Evolutionary conservation across 1,139 yeast genomes (phyloP).

Genomic region (Diutina mesorugosa): DNA sequence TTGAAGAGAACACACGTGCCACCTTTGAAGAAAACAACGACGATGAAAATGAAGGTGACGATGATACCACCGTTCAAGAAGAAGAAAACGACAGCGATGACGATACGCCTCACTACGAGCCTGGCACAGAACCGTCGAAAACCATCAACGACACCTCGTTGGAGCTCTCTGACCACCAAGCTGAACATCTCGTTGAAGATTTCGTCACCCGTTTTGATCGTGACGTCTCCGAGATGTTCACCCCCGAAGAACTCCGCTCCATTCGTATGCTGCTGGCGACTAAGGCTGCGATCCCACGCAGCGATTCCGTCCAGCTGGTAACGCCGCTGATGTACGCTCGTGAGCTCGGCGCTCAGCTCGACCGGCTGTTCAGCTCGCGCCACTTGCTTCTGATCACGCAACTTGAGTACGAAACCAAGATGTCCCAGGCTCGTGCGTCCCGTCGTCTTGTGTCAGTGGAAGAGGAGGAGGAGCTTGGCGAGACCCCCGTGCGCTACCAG

Average conservation of each 20-base stretch:
- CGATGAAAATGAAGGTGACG: background rate
- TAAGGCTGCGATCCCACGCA: background rate
- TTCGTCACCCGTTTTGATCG: background rate
- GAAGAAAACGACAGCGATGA: background rate
- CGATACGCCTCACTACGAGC: background rate
- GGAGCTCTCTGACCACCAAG: background rate
- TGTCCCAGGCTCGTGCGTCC: background rate
- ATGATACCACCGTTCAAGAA: background rate
- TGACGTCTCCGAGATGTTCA: background rate
- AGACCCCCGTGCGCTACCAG: background rate
- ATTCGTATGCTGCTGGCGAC: background rate
- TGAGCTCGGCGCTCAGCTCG: background rate
- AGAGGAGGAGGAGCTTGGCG: background rate
- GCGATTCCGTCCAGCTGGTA: slow-evolving; percentile 1
- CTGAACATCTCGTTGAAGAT: background rate
- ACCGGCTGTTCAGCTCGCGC: background rate
- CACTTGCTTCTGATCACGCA: background rate
- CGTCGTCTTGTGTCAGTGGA: background rate
- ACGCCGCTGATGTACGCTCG: slow-evolving; percentile 2
- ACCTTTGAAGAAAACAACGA: background rate
- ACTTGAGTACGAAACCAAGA: background rate
- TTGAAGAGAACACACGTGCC: background rate
- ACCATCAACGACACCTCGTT: background rate
- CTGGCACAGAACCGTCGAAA: background rate
- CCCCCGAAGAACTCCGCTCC: background rate